phyloP scores from a whole-genome alignment of 148 eudicot species.

The Rhododendron henanense region DNA sequence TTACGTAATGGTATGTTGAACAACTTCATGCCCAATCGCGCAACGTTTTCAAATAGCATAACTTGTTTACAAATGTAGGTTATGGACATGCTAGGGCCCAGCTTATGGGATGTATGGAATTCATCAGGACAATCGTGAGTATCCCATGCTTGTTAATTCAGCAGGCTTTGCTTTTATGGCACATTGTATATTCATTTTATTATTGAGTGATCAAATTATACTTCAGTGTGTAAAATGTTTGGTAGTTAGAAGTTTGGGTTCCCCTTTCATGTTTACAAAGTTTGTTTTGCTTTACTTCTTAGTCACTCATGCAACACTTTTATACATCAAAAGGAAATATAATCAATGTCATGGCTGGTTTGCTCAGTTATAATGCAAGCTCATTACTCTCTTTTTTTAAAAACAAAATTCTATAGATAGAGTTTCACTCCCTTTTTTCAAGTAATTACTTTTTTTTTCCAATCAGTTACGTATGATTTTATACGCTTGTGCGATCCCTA shows the following conservation, averaged over 20 bases:
- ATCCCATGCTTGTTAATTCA: constrained; percentile 12
- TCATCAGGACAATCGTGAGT: constrained; percentile 85
- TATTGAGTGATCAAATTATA: background rate
- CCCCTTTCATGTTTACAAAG: background rate
- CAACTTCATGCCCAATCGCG: background rate
- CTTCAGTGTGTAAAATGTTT: background rate
- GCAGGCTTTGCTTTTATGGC: background rate
- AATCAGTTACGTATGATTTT: background rate
- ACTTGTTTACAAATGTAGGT: constrained; percentile 42
- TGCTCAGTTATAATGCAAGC: background rate
- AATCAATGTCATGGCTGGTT: background rate
- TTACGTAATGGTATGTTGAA: constrained; percentile 64
- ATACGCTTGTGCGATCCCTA: background rate
- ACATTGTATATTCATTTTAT: background rate
- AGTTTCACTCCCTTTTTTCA: background rate
- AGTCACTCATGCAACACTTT: background rate
- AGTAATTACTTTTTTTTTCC: background rate
- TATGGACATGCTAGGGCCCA: constrained; percentile 96
- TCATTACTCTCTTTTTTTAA: background rate
- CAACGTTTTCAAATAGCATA: background rate
- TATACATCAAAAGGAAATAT: background rate
- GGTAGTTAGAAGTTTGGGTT: background rate
- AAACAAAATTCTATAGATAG: no score
- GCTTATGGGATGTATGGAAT: constrained; percentile 98
- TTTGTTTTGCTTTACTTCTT: no score